Evolutionary conservation across 2,329 filamentous ascomycete species (phyloP).

Genomic region (Lasiodiplodia citricola): DNA sequence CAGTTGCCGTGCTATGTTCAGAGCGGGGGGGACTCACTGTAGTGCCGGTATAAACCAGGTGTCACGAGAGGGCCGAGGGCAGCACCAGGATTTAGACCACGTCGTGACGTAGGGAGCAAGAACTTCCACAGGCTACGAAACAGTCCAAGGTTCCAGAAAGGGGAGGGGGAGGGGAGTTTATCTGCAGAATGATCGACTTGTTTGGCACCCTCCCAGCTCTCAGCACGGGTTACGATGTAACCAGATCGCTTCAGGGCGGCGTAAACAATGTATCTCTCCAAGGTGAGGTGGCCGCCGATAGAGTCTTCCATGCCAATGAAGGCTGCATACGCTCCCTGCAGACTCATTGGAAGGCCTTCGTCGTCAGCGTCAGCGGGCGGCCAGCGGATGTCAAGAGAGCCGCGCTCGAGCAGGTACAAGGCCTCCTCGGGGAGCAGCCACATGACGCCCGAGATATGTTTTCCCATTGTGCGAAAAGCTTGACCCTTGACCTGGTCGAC

Average conservation of each 20-base stretch:
- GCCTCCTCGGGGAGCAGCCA: conserved; percentile 94
- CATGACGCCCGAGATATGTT: conserved; percentile 56
- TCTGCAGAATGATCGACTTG: neutral
- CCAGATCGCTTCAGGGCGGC: conserved; percentile 81
- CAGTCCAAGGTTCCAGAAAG: neutral
- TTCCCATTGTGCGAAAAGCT: conserved; percentile 78
- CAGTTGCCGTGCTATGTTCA: conserved; percentile 48
- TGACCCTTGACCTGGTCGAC: conserved; percentile 74
- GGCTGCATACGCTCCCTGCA: conserved; percentile 88
- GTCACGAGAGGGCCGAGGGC: conserved; percentile 55
- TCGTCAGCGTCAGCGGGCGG: conserved; percentile 53
- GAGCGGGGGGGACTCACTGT: conserved; percentile 45
- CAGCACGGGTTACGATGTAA: conserved; percentile 78
- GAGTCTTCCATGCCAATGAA: conserved; percentile 73
- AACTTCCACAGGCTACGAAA: conserved; percentile 15
- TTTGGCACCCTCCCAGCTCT: conserved; percentile 49
- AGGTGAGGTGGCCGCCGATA: conserved; percentile 56
- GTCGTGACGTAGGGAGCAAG: neutral
- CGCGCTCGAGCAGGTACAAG: conserved; percentile 85
- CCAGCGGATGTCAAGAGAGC: conserved; percentile 87
- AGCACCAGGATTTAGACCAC: neutral
- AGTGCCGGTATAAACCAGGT: conserved; percentile 60
- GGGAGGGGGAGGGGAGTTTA: neutral
- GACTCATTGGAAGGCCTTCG: conserved; percentile 77
- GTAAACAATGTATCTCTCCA: conserved; percentile 90